Percentiles rank a stretch among this genome's conserved stretches.
phyloP scores from a whole-genome alignment of 257 asterid species.

The Plantago ovata region DNA sequence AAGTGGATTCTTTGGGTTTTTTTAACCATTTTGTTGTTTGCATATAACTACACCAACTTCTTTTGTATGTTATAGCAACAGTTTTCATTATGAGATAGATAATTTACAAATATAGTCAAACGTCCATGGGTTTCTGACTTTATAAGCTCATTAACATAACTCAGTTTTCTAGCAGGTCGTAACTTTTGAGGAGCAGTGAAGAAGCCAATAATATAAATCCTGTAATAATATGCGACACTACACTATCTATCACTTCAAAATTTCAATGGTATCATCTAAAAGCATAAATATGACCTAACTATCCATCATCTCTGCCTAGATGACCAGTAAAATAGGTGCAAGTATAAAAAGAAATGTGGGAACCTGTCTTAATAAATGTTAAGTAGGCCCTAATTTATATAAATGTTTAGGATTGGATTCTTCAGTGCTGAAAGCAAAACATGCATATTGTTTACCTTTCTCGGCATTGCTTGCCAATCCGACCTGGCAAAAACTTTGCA shows the following conservation, averaged over 20 bases:
- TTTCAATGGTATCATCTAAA: constrained; percentile 3
- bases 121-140: no score
- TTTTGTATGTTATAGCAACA: no score
- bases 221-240: background rate
- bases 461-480: constrained; percentile 89
- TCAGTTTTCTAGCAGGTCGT: background rate
- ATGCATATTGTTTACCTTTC: constrained; percentile 53
- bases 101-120: no score
- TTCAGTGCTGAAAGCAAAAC: background rate
- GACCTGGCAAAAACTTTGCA: constrained; percentile 67
- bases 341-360: background rate
- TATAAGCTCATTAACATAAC: no score
- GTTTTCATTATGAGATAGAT: no score
- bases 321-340: background rate
- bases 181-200: background rate
- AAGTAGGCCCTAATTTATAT: background rate
- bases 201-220: background rate
- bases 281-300: no score
- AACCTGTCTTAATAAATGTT: constrained; percentile 3
- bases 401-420: no score
- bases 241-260: background rate
- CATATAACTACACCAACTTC: no score
- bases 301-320: background rate
- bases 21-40: no score
- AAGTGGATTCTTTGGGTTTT: no score